Evolutionary conservation across 1,284 basidiomycete genomes (phyloP), one percentile per base, ranked within the genome.

Genomic region (Rhodotorula sp.): DNA sequence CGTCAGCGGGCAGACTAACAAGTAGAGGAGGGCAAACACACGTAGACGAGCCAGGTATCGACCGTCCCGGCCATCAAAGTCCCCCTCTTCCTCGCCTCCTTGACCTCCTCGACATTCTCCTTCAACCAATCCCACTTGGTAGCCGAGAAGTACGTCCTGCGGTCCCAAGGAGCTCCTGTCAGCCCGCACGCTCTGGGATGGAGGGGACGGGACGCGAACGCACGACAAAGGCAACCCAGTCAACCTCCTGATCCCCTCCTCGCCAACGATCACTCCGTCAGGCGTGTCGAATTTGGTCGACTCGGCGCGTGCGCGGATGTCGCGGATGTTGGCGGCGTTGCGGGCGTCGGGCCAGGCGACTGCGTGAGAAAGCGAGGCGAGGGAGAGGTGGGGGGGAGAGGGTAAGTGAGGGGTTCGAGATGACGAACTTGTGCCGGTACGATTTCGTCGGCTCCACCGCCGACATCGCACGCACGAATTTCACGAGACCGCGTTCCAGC

Each of bases 41-140:
- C 92, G 81, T 94, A 97, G 73, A 90, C 86, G 65, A 98, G 86
- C 94, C 95, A 99, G 46, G 90, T 92, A 81, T 99, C 96, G 65
- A 99, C 88, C 0, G 96, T 99, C 44, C 95, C 95, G 77, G 97
- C 94, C 57, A 89, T 82, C 44, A 99, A 85, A 75, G 91, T 87
- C 78, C 92, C 92, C 59, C 85, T 82, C 51, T 91, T 88, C 79
- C 94, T 89, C 0, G 95, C 94, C 69, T 86, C 84, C 58, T 84
- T 82, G 57, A 98, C 93, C 48, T 87, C 86, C n/a, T 86, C 84
- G 75, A 90, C 81, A 80, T 98, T 88, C 80, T 95, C 90, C 70
- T 96, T 86, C 89, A 99, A 93, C 95, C 95, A 99, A 57, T 90
- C 87, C 68, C 97, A 84, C 83, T 98, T 99, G 81, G 95, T 89